Evolutionary conservation across 2,329 filamentous ascomycete genomes (phyloP), one percentile per base, ranked within the genome.

Genomic region (Elsinoe batatas): DNA sequence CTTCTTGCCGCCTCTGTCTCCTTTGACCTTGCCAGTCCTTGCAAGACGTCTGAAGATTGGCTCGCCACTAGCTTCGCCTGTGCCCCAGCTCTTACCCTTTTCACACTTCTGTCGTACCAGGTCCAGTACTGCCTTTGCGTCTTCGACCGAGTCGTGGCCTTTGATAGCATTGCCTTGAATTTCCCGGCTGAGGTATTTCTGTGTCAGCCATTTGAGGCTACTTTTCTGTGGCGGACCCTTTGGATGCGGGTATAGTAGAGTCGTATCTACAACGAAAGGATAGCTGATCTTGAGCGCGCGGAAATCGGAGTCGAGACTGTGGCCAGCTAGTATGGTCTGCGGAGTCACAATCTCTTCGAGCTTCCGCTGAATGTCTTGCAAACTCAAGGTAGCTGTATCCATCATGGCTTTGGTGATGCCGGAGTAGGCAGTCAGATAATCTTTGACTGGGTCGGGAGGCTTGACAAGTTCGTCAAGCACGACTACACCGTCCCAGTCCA

Each of bases 71-170:
- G 83, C 79, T 42, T 95, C 89, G 50, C 82, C 82, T 0, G 85
- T 85, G 35, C 89, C 93, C 88, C 91, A 98, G 20, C 76, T 72
- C 61, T 87, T 87, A 38, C 93, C 93, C 71, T 88, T 93, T 69
- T 97, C 91, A 68, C 91, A 96, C 69, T 98, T 98, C 66, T 91
- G 85, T 70, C 93, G 95, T 47, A 97, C 83, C 1, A 98, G 83
- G 64, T 97, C 91, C 12, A 98, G 82, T 61, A 90, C 94, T 2
- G 93, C 90, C 61, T 80, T 84, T 12, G 93, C 90, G 68, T 98
- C 93, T 70, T 98, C 93, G 60, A 95, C 79, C 57, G 88, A 93
- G 75, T 97, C 85, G 68, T 98, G 93, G 13, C 93, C 93, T 13
- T 77, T 76, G 13, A 76, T 75, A 51, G 85, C 86, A 60, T 77